Conservation (phyloP, 208 protist species). For the Phytomonas sp. region DNA sequence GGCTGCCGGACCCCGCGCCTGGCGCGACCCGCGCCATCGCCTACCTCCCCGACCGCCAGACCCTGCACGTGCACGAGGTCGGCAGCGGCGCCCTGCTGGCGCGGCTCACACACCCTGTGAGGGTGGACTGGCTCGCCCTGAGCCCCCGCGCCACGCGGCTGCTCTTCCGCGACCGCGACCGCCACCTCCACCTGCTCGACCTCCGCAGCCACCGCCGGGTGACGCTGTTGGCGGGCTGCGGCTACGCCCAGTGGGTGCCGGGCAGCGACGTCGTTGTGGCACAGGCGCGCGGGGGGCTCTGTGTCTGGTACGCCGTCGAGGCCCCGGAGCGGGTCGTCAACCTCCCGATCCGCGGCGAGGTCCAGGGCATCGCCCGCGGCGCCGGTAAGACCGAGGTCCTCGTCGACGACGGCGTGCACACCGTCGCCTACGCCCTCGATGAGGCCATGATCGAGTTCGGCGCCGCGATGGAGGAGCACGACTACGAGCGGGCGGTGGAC, state of each 20-base stretch:
- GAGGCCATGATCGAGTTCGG: conserved; percentile 97
- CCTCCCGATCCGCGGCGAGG: conserved; percentile 95
- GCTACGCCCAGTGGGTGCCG: conserved; percentile 97
- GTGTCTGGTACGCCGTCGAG: conserved; percentile 97
- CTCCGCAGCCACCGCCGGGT: conserved; percentile 76
- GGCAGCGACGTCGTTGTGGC: conserved; percentile 97
- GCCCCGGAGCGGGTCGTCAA: conserved; percentile 91
- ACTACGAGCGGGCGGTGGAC: conserved; percentile 87
- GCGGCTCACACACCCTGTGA: conserved; percentile 84
- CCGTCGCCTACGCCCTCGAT: conserved; percentile 91
- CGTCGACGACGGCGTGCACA: conserved; percentile 94
- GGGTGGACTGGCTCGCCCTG: conserved; percentile 96
- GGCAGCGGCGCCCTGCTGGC: conserved; percentile 73
- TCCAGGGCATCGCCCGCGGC: conserved; percentile 93
- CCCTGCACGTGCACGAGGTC: conserved; percentile 93
- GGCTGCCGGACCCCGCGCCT: conserved; percentile 49
- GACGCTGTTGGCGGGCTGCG: conserved; percentile 94
- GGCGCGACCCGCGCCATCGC: conserved; percentile 85
- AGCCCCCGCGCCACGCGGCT: conserved; percentile 90
- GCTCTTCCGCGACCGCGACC: conserved; percentile 95
- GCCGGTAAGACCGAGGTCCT: conserved; percentile 94
- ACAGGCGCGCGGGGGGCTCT: conserved; percentile 93
- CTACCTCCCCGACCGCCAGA: conserved; percentile 94
- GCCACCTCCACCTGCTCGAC: conserved; percentile 93
- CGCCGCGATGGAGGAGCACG: conserved; percentile 89